Base-by-base conservation (phyloP, 2,329 filamentous ascomycete species). In the Microdochium paspali region DNA sequence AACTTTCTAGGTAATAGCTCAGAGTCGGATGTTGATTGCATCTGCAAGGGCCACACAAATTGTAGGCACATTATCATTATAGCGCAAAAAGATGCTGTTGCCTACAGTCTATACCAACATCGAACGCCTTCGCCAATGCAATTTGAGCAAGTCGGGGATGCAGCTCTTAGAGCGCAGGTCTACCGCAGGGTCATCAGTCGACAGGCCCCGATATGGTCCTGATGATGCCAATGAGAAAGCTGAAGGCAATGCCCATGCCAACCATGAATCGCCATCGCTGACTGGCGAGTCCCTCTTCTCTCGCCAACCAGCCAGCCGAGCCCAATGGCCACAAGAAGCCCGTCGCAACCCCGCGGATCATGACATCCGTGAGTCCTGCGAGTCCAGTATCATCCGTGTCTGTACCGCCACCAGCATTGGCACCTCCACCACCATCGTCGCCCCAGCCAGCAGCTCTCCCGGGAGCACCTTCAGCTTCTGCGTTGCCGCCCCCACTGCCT, bases 251-350 rank as follows among this genome's bases (percentile, higher is more conserved):
- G 0, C 93, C 93, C 42, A 90, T 84, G 46, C 87, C 81, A 15
- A 97, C 88, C 56, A 91, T 91, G 57, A 95, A 79, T 62, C 90
- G 84, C 72, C 89, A 86, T 58, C 90, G 75, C 59, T 85, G 81
- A 51, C 83, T 86, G 80, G 90, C 95, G 50, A 97, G 82, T 1
- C 87, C 90, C 49, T 93, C 87, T 64, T 95, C 88, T 50, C 90
- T 76, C 54, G 91, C 77, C 45, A 94, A 70, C 89, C 90, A 96
- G 46, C 85, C 82, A 48, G 91, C 71, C 58, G 87, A 90, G 0
- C 88, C 91, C 10, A 97, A 66, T 3, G 93, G 93, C 80, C 91
- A 97, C 63, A 98, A 86, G 71, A 97, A 98, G 0, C 93, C 93
- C 58, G 93, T 87, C 50, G 94, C 71, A 64, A 93, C 88, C 4